These are phyloP conservation scores for Fusarium cicatricum DNA, from an alignment of 2,329 filamentous ascomycete species.

Conservation along the genomic window DNA sequence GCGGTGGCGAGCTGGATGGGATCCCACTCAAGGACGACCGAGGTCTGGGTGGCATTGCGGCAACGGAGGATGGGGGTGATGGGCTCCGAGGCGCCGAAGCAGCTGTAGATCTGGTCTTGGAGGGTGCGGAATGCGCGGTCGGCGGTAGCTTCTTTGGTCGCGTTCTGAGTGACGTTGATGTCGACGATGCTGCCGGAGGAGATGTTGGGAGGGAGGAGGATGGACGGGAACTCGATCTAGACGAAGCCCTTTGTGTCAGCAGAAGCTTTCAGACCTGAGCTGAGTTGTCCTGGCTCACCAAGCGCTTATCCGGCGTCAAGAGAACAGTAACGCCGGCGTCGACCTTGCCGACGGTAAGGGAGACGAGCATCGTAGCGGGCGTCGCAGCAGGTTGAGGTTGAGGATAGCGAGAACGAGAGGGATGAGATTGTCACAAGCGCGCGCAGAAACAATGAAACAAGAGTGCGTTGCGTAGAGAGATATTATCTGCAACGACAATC, in stretches of 20 bases:
- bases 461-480: constrained; percentile 6
- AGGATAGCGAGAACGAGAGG: constrained; percentile 6
- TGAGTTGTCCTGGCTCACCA: constrained; percentile 66
- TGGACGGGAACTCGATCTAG: constrained; percentile 98
- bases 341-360: constrained; percentile 98
- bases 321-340: constrained; percentile 98
- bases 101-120: constrained; percentile 87
- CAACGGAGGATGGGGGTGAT: constrained; percentile 82
- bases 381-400: constrained; percentile 24
- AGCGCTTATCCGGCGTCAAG: constrained; percentile 93
- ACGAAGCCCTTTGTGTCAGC: constrained; percentile 32
- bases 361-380: constrained; percentile 80
- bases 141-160: constrained; percentile 76
- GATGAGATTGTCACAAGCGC: background rate
- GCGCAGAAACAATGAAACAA: constrained; percentile 6
- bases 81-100: constrained; percentile 85
- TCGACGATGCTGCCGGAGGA: constrained; percentile 97
- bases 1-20: constrained; percentile 92
- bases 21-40: constrained; percentile 97
- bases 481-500: background rate
- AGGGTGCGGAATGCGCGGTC: constrained; percentile 81
- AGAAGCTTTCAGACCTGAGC: background rate
- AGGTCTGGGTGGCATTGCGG: constrained; percentile 98
- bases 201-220: constrained; percentile 94
- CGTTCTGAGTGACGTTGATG: constrained; percentile 92